Evolutionary conservation across 1,139 yeast genomes (phyloP), one percentile per base, ranked within the genome.

Genomic region (Sugiyamaella sp.): DNA sequence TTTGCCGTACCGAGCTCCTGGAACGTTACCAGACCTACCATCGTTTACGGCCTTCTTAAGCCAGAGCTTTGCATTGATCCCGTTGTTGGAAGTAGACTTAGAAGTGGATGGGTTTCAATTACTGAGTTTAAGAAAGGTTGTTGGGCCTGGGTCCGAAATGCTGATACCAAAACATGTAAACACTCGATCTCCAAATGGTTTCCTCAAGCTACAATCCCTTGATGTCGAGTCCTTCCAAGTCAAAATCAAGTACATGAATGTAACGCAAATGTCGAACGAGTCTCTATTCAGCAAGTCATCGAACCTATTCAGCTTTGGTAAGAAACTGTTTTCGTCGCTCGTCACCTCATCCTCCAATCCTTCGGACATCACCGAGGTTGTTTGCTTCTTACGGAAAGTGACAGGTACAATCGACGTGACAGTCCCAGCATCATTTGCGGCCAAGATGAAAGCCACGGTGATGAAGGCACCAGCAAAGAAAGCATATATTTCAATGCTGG

Each of bases 381-480:
- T 62, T 0, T 67, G 71, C 43, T 66, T 64, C 41, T 56, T 73
- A 27, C 61, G 69, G 1, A 65, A 66, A 29, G 65, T 71, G 2
- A 71, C 74, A 16, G 74, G 68, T 1, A 47, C 49, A 2, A 57
- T 71, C 3, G 57, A 62, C 8, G 75, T 73, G 2, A 60, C 56
- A 14, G 71, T 72, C 1, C 62, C 72, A 1, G 29, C 64, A 0
- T 39, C 60, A 0, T 74, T 72, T 60, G 65, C 73, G 1, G 54
- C 63, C 20, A 65, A 67, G 46, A 69, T 74, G 66, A 64, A 71
- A 42, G 73, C 69, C 2, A 71, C 77, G 1, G 71, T 74, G 9
- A 67, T 74, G 70, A 74, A 74, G 54, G 73, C 75, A 1, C 77
- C 78, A 1, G 76, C 77, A 2, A 64, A 65, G 46, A 63, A 61